Evolutionary conservation across 208 protist genomes (phyloP).

Genomic region (Trypanosoma lewisi): DNA sequence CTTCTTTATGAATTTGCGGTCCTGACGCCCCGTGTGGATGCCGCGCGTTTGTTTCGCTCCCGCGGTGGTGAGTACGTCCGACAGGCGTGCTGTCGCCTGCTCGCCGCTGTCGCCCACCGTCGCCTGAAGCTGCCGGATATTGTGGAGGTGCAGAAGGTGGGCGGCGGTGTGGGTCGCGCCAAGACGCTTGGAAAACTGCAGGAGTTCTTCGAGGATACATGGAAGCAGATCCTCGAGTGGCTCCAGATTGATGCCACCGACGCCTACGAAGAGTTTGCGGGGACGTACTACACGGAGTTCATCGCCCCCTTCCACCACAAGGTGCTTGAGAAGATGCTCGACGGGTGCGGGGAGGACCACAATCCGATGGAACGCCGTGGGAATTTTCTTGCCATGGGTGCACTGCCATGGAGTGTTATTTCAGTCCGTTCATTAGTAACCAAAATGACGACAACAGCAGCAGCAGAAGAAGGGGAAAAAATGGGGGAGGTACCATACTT

Average conservation of each 20-base stretch:
- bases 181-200: slow-evolving; percentile 68
- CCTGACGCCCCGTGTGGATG: slow-evolving; percentile 83
- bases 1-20: slow-evolving; percentile 31
- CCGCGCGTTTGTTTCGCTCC: slow-evolving; percentile 91
- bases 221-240: slow-evolving; percentile 88
- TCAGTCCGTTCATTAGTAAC: slow-evolving; percentile 19
- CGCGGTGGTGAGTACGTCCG: slow-evolving; percentile 93
- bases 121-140: slow-evolving; percentile 65
- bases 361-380: slow-evolving; percentile 79
- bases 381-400: slow-evolving; percentile 78
- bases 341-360: slow-evolving; percentile 27
- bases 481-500: slow-evolving; percentile 2
- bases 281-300: slow-evolving; percentile 64
- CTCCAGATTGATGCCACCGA: slow-evolving; percentile 65
- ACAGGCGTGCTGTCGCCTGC: slow-evolving; percentile 86
- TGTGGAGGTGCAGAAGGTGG: slow-evolving; percentile 53
- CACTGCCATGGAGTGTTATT: slow-evolving; percentile 55
- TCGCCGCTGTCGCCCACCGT: slow-evolving; percentile 67
- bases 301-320: slow-evolving; percentile 74
- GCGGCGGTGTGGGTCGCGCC: slow-evolving; percentile 44
- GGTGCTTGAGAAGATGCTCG: slow-evolving; percentile 61
- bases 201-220: slow-evolving; percentile 84
- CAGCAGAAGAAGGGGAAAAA: slow-evolving; percentile 1
- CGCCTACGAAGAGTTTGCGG: slow-evolving; percentile 61
- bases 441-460: too few relatives aligned